Evolutionary conservation across 768 basidiomycete genomes (phyloP).

Genomic region (Kwoniella bestiolae): DNA sequence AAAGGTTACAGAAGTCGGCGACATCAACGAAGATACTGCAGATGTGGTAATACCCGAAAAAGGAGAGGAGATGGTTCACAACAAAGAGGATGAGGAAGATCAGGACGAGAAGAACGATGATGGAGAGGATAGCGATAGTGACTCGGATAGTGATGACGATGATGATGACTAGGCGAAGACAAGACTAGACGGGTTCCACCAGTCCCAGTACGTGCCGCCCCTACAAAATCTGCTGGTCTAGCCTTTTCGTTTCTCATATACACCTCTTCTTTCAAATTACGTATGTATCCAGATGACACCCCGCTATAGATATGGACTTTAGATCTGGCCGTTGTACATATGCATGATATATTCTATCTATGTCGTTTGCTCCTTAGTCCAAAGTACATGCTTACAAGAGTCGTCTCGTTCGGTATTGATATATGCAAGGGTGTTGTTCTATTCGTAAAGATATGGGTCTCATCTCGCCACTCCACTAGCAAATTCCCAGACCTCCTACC

Average conservation of each 20-base stretch:
- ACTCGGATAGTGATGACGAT: constrained; percentile 4
- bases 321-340: not conserved
- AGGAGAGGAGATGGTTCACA: not conserved
- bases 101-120: not conserved
- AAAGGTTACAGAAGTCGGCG: not conserved
- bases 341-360: constrained; percentile 3
- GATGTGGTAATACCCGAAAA: constrained; percentile 2
- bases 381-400: not conserved
- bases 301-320: not conserved
- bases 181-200: not conserved
- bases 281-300: no score
- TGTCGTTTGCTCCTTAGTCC: not conserved
- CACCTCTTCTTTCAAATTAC: no score
- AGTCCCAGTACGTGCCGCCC: no score
- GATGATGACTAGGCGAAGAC: not conserved
- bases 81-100: not conserved
- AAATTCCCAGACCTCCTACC: no score
- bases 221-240: no score
- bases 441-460: no score
- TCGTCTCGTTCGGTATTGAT: not conserved
- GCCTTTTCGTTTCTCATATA: no score
- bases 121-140: not conserved
- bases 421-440: no score
- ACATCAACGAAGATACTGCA: constrained; percentile 1
- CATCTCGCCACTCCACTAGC: no score